Evolutionary conservation across 2,329 filamentous ascomycete species (phyloP), one percentile per base, ranked within the genome.

Genomic region (Tympanopsis confertula): DNA sequence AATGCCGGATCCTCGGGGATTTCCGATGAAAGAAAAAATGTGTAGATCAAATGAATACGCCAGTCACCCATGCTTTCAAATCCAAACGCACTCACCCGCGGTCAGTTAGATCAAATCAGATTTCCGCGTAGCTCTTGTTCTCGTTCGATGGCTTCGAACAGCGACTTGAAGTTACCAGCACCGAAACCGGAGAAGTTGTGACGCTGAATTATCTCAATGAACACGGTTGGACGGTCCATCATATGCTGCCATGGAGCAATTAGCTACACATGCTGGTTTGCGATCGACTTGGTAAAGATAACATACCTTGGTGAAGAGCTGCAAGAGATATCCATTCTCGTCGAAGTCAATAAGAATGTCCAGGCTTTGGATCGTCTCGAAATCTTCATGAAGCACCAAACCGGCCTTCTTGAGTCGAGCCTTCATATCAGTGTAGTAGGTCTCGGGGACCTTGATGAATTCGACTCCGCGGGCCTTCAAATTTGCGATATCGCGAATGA

Each of bases 301-400:
- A 10, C 30, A 10, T 33, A 33, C 30, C 30, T 33, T 70, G 1
- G 65, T 70, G 44, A 69, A 70, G 3, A 71, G 47, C 35, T 53
- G 49, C 15, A 56, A 22, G 39, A 83, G 47, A 53, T 82, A 83
- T 0, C 79, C 79, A 1, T 72, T 71, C 57, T 82, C 76, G 41
- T 83, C 79, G 44, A 83, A 83, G 53, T 82, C 78, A 47, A 82
- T 79, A 47, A 84, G 47, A 41, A 83, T 81, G 49, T 80, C 72
- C 46, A 82, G 49, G 20, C 59, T 65, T 49, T 69, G 63, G 36
- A 83, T 62, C 13, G 58, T 68, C 40, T 78, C 74, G 44, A 79
- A 74, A 47, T 77, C 71, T 50, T 83, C 78, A 15, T 77, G 61
- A 12, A 82, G 56, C n/a, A 46, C 44, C 51, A 50, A 52, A 10